Percentiles rank a stretch among this genome's conserved stretches.
These are phyloP conservation scores for Taxawa tesnikishii DNA, from an alignment of 2,329 filamentous ascomycete species.

Conservation along the genomic window DNA sequence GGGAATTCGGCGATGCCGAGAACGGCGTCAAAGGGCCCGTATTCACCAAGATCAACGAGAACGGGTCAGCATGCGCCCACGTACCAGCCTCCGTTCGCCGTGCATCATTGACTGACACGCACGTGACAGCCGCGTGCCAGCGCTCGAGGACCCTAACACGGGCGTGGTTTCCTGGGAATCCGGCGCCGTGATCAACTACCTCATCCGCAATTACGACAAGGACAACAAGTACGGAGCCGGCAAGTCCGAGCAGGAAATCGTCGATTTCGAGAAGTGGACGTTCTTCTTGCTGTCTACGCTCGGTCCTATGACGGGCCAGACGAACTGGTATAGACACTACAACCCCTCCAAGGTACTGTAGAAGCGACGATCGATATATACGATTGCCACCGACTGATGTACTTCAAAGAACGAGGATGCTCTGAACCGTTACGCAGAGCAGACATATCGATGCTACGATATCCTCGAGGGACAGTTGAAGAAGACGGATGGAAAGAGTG, in stretches of 20 bases:
- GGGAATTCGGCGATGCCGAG: constrained; percentile 27
- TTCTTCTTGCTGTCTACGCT: constrained; percentile 29
- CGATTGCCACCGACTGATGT: no score
- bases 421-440: constrained; percentile 24
- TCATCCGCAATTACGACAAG: constrained; percentile 31
- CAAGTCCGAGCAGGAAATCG: constrained; percentile 23
- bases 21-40: constrained; percentile 25
- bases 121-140: constrained; percentile 25
- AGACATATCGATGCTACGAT: constrained; percentile 28
- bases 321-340: constrained; percentile 8
- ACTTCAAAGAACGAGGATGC: constrained; percentile 29
- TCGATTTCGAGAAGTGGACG: constrained; percentile 35
- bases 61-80: no score
- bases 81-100: no score
- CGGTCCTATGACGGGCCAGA: constrained; percentile 29
- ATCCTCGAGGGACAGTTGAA: constrained; percentile 29
- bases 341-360: neutral
- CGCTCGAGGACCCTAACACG: constrained; percentile 33
- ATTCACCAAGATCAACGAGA: constrained; percentile 31
- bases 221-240: constrained; percentile 23
- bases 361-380: constrained; percentile 11
- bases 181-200: constrained; percentile 38
- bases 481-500: constrained; percentile 23
- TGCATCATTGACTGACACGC: no score
- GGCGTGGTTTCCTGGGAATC: constrained; percentile 37